Conservation (phyloP, 306 rosid genomes). For the Vigna angularis region DNA sequence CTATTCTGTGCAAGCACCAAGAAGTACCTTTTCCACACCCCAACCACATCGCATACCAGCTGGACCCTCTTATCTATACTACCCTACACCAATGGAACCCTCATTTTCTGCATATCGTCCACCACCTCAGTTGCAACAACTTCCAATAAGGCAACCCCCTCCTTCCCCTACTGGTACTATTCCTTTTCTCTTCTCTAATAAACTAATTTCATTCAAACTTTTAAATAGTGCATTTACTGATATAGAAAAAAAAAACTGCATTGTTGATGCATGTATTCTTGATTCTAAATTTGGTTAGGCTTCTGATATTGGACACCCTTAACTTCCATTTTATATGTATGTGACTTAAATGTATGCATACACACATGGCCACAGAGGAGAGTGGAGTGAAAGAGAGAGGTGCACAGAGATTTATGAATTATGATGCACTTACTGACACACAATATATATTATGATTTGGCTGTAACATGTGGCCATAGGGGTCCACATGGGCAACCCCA, state of each 20-base stretch:
- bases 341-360: neutral
- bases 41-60: slow-evolving; percentile 54
- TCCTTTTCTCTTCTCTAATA: neutral
- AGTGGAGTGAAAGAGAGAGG: slow-evolving; percentile 5
- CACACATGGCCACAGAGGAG: neutral
- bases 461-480: slow-evolving; percentile 42
- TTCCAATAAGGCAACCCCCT: slow-evolving; percentile 51
- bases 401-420: slow-evolving; percentile 9
- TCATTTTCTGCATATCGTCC: slow-evolving; percentile 55
- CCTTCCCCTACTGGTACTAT: slow-evolving; percentile 62
- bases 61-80: slow-evolving; percentile 69
- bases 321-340: neutral
- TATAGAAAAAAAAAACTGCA: no score
- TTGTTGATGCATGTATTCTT: neutral
- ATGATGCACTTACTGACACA: slow-evolving; percentile 45
- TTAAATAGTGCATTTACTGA: no score
- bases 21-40: slow-evolving; percentile 62
- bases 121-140: slow-evolving; percentile 51
- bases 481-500: slow-evolving; percentile 61
- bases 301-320: neutral
- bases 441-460: slow-evolving; percentile 35
- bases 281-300: neutral
- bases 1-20: slow-evolving; percentile 74
- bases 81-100: slow-evolving; percentile 60
- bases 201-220: neutral